Base-by-base conservation (phyloP, 2,329 filamentous ascomycete species). In the Hymenoscyphus infarciens region DNA sequence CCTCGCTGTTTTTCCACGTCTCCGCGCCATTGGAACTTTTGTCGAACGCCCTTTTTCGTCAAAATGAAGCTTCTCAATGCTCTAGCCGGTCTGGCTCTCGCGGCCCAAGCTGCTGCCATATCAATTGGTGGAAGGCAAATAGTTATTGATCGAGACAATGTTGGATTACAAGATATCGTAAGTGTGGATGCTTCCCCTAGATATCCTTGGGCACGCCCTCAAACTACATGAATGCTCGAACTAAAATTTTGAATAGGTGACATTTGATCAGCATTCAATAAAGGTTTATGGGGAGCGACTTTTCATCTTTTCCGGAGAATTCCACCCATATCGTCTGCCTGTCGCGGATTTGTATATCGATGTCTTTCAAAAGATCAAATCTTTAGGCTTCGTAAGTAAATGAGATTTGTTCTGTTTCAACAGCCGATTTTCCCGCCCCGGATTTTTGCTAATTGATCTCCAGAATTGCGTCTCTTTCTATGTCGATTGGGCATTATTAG, bases 321-420 rank as follows among this genome's bases (percentile, higher is more conserved):
- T 88, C 16, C 86, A 88, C 71, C 84, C 85, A 0, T 88, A 82
- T 58, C 66, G 83, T 68, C 75, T 88, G 0, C 85, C 86, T 1
- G 85, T 88, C 1, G 81, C 84, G 2, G 78, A 79, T 56, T 77
- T 89, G 4, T 87, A 87, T 79, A 79, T 90, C 8, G 91, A 94
- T 67, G 73, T 94, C 1, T 88, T 96, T 69, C 87, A 95, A 70
- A 96, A 96, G 76, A 85, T 94, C 74, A 92, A 89, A 74, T 87
- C 90, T 0, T 76, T 92, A 1, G 91, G 91, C 0, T 93, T 92
- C 76, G 45, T 52, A 22, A 52, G 45, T 52, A 52, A 7, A 52
- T 8, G n/a, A 42, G 39, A 7, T 8, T n/a, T 13, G 7, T 6
- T n/a, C 16, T n/a, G 39, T 2, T n/a, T 5, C 39, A n/a, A 6